These are phyloP conservation scores for Gilbertella persicaria DNA, from an alignment of 371 early-diverging fungal genomes.

Conservation along the genomic window DNA sequence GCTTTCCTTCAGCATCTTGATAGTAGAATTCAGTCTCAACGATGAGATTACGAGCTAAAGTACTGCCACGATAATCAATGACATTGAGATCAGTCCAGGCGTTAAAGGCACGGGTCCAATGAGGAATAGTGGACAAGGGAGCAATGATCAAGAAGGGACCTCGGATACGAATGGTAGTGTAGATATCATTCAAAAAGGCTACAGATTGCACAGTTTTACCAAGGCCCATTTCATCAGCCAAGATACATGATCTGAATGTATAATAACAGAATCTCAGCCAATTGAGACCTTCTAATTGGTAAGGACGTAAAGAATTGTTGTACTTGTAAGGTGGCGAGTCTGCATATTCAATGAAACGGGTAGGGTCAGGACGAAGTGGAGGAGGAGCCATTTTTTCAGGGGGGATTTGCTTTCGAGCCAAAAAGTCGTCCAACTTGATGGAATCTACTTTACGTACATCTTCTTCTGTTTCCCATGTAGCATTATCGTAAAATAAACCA, in stretches of 20 bases:
- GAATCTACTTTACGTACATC: conserved; percentile 65
- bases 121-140: conserved; percentile 77
- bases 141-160: conserved; percentile 81
- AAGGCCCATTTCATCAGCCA: conserved; percentile 89
- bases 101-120: conserved; percentile 77
- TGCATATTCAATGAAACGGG: conserved; percentile 63
- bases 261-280: conserved; percentile 77
- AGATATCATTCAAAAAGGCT: conserved; percentile 69
- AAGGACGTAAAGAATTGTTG: conserved; percentile 69
- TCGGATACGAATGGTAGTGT: conserved; percentile 57
- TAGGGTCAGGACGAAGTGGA: conserved; percentile 53
- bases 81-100: conserved; percentile 81
- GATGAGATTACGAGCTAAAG: conserved; percentile 58
- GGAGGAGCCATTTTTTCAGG: conserved; percentile 44
- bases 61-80: conserved; percentile 72
- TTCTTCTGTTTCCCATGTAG: conserved; percentile 87
- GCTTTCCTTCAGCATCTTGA: conserved; percentile 53
- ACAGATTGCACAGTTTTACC: conserved; percentile 88
- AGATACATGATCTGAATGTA: conserved; percentile 67
- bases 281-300: conserved; percentile 76
- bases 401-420: conserved; percentile 50
- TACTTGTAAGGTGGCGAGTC: conserved; percentile 62
- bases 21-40: conserved; percentile 75
- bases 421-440: conserved; percentile 60
- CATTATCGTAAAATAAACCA: conserved; percentile 81